Percentiles rank a stretch among this genome's conserved stretches.
phyloP scores from a whole-genome alignment of 2,329 filamentous ascomycete species.

The Colletotrichum sansevieriae region DNA sequence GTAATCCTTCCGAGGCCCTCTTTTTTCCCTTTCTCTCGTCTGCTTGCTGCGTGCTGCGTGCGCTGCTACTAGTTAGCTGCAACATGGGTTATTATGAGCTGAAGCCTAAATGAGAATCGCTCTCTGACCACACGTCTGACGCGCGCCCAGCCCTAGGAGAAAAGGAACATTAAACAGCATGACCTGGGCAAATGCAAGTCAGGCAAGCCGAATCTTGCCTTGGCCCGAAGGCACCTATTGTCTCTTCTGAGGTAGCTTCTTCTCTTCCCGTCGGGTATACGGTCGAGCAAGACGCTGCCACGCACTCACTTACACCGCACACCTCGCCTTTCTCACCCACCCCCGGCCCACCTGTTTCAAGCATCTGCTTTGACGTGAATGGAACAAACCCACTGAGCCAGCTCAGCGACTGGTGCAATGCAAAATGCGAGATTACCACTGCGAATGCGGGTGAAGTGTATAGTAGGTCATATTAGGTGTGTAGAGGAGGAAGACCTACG shows the following conservation, averaged over 20 bases:
- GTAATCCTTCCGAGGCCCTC: not conserved
- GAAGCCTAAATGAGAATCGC: slow-evolving; percentile 10
- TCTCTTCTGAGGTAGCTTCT: not conserved
- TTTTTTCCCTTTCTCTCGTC: not conserved
- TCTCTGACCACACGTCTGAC: slow-evolving; percentile 38
- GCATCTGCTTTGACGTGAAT: slow-evolving; percentile 41
- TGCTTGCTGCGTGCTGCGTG: not conserved
- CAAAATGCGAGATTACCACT: slow-evolving; percentile 22
- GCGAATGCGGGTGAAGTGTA: slow-evolving; percentile 29
- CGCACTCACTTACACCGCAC: slow-evolving; percentile 20
- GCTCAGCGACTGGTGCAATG: slow-evolving; percentile 19
- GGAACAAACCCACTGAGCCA: slow-evolving; percentile 28
- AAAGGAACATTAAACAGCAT: slow-evolving; percentile 6
- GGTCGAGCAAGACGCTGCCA: slow-evolving; percentile 35
- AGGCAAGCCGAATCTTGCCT: not conserved
- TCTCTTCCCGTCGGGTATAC: slow-evolving; percentile 16
- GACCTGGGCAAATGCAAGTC: slow-evolving; percentile 1
- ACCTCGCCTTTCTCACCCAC: not conserved
- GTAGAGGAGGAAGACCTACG: not conserved
- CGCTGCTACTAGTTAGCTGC: slow-evolving; percentile 8
- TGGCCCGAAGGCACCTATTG: not conserved
- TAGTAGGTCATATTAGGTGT: not conserved
- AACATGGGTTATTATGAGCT: not conserved
- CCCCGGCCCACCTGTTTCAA: slow-evolving; percentile 39
- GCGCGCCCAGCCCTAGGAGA: slow-evolving; percentile 32